Evolutionary conservation across 257 asterid genomes (phyloP), one percentile per base, ranked within the genome.

Genomic region (Capsicum rhomboideum): DNA sequence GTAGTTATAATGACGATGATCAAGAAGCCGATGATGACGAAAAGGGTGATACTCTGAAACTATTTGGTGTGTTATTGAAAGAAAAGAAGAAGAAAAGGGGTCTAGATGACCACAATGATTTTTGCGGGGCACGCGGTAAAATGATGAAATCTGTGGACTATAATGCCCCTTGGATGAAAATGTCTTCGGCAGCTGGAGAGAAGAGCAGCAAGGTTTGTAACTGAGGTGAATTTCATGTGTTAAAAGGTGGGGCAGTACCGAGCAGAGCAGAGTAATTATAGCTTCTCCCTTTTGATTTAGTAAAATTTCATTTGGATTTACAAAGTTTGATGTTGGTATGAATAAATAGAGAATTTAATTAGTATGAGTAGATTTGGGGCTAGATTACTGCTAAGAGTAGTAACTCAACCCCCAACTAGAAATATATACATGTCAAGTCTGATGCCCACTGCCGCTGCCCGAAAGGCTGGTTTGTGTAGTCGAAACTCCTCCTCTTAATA

Each of bases 51-150:
- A 86, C 93, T 80, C 79, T 93, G 91, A 95, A 91, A 71, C 82
- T 95, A 88, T 94, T 95, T 46, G 98, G 98, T 83, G 98, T 95
- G 71, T 23, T 88, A 66, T 50, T 93, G 90, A 92, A 89, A 86
- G 92, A 86, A 74, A 92, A 88, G 9, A 86, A 80, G 84, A 87
- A 80, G 68, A 87, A 90, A 90, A 87, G 95, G 93, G 89, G 82
- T 16, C 86, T 88, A 42, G 84, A 85, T 17, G 96, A 86, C 29
- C 83, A 53, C 79, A 37, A 31, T 16, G 91, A 87, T n/a, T 46
- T n/a, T 23, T 82, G 54, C 6, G 90, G 88, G 78, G 78, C 83
- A 4, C 83, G 28, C 1, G 66, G 58, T 81, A 93, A 92, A 72
- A 90, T 88, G 72, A 84, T 89, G 85, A 92, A 91, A 82, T 80